These are phyloP conservation scores for Chytridium lagenaria DNA, from an alignment of 371 early-diverging fungal genomes.

Conservation along the genomic window DNA sequence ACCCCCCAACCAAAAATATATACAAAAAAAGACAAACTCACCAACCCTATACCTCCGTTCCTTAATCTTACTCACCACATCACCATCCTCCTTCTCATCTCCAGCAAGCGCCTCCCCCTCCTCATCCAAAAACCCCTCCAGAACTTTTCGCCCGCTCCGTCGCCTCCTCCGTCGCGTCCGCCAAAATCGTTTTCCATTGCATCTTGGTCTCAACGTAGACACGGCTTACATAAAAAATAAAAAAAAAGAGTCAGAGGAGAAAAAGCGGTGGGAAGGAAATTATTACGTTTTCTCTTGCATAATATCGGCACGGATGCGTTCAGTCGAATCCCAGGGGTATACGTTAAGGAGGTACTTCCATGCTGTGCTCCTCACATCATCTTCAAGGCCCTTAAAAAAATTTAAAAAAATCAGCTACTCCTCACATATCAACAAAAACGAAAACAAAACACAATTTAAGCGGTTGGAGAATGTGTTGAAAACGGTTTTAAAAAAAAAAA, in stretches of 20 bases:
- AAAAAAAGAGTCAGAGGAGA: neutral
- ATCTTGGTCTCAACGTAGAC: constrained; percentile 78
- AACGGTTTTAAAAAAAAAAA: neutral
- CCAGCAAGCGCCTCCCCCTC: constrained; percentile 51
- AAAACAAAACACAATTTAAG: no score
- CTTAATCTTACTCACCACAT: constrained; percentile 56
- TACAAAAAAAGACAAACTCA: constrained; percentile 37
- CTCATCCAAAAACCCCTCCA: constrained; percentile 32
- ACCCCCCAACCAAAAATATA: no score
- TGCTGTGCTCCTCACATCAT: constrained; percentile 82
- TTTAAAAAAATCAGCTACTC: neutral
- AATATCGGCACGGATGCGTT: constrained; percentile 67
- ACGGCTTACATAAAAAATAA: constrained; percentile 52
- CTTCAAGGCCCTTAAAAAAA: constrained; percentile 69
- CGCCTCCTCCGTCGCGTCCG: constrained; percentile 28
- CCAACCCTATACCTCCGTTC: constrained; percentile 87
- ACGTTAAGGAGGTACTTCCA: constrained; percentile 89
- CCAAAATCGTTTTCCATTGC: constrained; percentile 74
- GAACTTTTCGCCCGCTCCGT: constrained; percentile 19
- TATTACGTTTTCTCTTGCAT: constrained; percentile 10
- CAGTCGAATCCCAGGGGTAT: constrained; percentile 85
- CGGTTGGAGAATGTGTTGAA: no score
- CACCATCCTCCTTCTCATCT: constrained; percentile 52
- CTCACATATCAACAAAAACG: neutral
- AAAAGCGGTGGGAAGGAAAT: no score